A percentile compares a stretch with the other conserved stretches of the same genome.
phyloP scores from a whole-genome alignment of 208 protist species.

The Trypanosomatidae sp. region DNA sequence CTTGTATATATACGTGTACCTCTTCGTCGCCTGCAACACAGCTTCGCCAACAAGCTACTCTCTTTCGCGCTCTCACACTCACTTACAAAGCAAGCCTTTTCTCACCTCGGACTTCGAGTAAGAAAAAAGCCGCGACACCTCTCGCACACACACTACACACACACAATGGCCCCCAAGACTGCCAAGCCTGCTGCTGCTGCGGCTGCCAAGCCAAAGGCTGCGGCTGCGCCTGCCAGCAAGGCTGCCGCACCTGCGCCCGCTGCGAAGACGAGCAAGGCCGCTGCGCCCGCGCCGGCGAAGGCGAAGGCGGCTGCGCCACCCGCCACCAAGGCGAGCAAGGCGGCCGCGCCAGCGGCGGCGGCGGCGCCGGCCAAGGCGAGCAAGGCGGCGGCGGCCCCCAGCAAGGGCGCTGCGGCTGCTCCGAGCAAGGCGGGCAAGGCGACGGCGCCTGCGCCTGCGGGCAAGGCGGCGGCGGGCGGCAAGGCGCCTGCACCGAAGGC shows the following conservation, averaged over 20 bases:
- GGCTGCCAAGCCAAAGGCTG: neutral
- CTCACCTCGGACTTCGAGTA: constrained; percentile 77
- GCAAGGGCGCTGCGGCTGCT: constrained; percentile 38
- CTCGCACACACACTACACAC: too few species aligned
- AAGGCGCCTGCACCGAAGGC: constrained; percentile 31
- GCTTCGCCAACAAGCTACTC: too few species aligned
- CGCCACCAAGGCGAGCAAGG: constrained; percentile 13
- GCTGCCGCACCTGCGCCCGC: neutral
- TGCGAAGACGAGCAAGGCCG: constrained; percentile 18
- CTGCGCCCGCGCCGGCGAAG: constrained; percentile 32
- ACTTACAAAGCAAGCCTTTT: too few species aligned
- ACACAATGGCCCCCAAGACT: neutral
- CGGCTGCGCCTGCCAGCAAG: neutral
- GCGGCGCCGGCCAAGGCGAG: neutral
- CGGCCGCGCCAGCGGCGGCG: constrained; percentile 33
- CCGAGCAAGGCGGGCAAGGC: constrained; percentile 25
- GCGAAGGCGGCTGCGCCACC: constrained; percentile 20
- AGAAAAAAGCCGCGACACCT: too few species aligned
- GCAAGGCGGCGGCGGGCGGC: constrained; percentile 14
- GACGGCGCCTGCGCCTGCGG: constrained; percentile 15
- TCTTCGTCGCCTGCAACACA: too few species aligned
- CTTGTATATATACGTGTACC: too few species aligned
- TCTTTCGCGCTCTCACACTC: too few species aligned
- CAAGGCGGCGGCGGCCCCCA: constrained; percentile 1
- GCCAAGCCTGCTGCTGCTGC: neutral